Evolutionary conservation across 345 rosid genomes (phyloP).

Genomic region (Rubroshorea leprosula): DNA sequence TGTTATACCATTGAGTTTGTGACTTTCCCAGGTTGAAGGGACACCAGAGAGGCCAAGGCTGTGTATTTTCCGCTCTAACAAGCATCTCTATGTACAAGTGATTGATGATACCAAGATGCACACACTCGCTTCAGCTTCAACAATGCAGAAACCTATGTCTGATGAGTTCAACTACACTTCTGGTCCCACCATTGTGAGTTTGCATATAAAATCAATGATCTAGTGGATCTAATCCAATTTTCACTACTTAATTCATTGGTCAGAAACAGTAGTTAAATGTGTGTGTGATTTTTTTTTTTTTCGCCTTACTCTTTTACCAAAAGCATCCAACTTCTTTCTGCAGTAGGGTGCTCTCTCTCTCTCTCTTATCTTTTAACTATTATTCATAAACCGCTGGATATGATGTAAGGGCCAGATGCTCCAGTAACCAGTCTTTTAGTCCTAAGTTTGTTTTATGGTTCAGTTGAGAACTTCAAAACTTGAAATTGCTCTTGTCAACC

Average conservation of each 20-base stretch:
- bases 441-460: not conserved
- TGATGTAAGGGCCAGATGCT: not conserved
- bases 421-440: not conserved
- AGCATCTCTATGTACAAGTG: constrained; percentile 86
- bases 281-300: not conserved
- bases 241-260: too few relatives aligned
- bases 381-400: not conserved
- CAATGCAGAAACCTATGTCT: constrained; percentile 66
- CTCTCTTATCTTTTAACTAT: not conserved
- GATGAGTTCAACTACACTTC: constrained; percentile 55
- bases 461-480: too few relatives aligned
- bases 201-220: too few relatives aligned
- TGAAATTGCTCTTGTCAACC: not conserved
- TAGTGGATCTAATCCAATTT: too few relatives aligned
- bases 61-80: constrained; percentile 81
- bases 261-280: too few relatives aligned
- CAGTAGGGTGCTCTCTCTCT: too few relatives aligned
- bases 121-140: constrained; percentile 86
- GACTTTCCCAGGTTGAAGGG: constrained; percentile 52
- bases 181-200: constrained; percentile 85
- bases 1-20: not conserved
- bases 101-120: constrained; percentile 98
- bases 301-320: not conserved
- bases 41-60: constrained; percentile 86
- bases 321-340: not conserved